phyloP scores from a whole-genome alignment of 2,329 filamentous ascomycete species.

The Ophiostoma quercus region DNA sequence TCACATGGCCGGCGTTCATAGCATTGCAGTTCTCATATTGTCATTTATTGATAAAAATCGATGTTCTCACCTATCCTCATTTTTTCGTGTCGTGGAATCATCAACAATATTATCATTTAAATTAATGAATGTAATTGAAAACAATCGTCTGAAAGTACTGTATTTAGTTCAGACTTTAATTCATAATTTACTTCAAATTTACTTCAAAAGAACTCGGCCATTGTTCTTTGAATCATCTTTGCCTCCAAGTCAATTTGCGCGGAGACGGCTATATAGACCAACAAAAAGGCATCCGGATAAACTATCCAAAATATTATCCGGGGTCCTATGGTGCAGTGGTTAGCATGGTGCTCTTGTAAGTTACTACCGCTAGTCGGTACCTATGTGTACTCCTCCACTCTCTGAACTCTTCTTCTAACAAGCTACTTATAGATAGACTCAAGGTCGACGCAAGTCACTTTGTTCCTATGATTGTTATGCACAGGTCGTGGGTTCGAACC shows the following conservation, averaged over 20 bases:
- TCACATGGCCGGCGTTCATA: background rate
- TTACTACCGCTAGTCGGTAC: constrained; percentile 11
- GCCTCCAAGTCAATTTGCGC: background rate
- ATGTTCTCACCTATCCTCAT: too few relatives aligned
- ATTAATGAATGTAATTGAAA: too few relatives aligned
- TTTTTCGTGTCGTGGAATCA: too few relatives aligned
- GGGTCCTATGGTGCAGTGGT: constrained; percentile 31
- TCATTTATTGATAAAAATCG: too few relatives aligned
- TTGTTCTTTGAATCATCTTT: too few relatives aligned
- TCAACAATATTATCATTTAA: too few relatives aligned
- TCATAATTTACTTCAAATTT: too few relatives aligned
- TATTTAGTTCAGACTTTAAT: too few relatives aligned
- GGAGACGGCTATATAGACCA: background rate
- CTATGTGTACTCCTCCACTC: background rate
- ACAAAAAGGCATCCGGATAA: constrained; percentile 22
- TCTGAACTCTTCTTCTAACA: constrained; percentile 24
- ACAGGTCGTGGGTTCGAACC: constrained; percentile 31
- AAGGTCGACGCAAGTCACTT: constrained; percentile 23
- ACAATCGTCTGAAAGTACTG: too few relatives aligned
- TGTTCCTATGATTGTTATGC: constrained; percentile 29
- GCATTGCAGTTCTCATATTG: too few relatives aligned
- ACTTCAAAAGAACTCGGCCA: too few relatives aligned
- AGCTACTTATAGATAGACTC: constrained; percentile 26
- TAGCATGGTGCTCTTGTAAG: constrained; percentile 31
- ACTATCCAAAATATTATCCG: constrained; percentile 26